Evolutionary conservation across 805 yeast genomes (phyloP), one percentile per base, ranked within the genome.

Genomic region (Kluyveromyces siamensis): DNA sequence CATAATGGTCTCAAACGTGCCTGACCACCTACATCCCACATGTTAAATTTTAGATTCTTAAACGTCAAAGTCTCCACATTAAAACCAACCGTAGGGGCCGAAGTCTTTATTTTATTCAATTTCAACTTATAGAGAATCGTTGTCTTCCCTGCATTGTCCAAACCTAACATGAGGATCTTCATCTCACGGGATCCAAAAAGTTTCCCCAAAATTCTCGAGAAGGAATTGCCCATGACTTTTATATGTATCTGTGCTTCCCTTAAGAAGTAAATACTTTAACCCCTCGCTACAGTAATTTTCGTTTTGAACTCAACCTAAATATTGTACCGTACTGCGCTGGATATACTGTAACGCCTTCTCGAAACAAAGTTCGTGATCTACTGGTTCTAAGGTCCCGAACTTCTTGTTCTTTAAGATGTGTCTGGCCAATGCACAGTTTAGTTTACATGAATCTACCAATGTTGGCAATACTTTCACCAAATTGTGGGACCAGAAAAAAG

Each of bases 11-110:
- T 79, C 57, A 89, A 79, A 66, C 95, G 75, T 60, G 86, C 95
- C 72, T 88, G 97, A 64, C 96, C 97, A 70, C 97, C 97, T 52
- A 93, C 93, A 67, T 87, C 95, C 95, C 95, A 87, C 63, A 87
- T 89, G 52, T 88, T 87, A 71, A 87, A 85, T 49, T 85, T 81
- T 50, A 86, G 83, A 65, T 85, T 85, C 64, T 83, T 84, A 67
- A 83, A 86, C 50, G 84, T 80, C 53, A 87, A 87, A 3, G 91
- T 84, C 67, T 87, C 96, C 44, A 87, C 93, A 68, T 90, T 90
- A 72, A 90, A 90, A 2, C 96, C 96, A 19, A 88, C 95, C 0
- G 96, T 90, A 19, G 96, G 96, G 6, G 88, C 93, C 0, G 96
- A 86, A 40, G 86, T 80, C 52, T 76, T 75, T 9, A 85, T 76